These are phyloP conservation scores for Dictyostelium firmibasis DNA, from an alignment of 78 protist genomes.

Conservation along the genomic window DNA sequence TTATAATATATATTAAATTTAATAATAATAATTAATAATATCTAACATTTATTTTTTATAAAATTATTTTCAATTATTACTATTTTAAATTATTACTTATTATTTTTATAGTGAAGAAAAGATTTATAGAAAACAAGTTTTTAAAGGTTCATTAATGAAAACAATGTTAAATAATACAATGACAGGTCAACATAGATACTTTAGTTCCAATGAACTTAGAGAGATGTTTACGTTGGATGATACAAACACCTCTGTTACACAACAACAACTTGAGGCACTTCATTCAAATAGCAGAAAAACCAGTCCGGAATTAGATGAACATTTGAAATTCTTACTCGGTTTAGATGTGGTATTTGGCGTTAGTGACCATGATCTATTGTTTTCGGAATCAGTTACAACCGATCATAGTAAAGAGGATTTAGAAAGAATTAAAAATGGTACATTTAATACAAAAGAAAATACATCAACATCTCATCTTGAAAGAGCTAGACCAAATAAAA, in stretches of 20 bases:
- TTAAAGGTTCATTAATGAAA: conserved; percentile 78
- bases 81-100: background rate
- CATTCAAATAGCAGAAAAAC: conserved; percentile 59
- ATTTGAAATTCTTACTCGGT: conserved; percentile 17
- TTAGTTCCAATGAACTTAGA: conserved; percentile 64
- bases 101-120: conserved; percentile 82
- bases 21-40: background rate
- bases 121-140: conserved; percentile 88
- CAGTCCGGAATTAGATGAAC: conserved; percentile 36
- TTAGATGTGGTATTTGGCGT: conserved; percentile 48
- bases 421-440: background rate
- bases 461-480: background rate
- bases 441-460: background rate
- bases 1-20: background rate
- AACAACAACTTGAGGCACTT: conserved; percentile 32
- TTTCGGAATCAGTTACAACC: conserved; percentile 31
- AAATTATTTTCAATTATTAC: no score
- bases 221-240: conserved; percentile 77
- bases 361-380: conserved; percentile 76
- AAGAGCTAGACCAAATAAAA: conserved; percentile 47
- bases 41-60: background rate
- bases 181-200: conserved; percentile 77
- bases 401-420: conserved; percentile 63
- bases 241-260: conserved; percentile 52
- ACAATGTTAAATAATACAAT: conserved; percentile 48